phyloP scores from a whole-genome alignment of 805 yeast species.

The Ogataea nakhonphanomensis region DNA sequence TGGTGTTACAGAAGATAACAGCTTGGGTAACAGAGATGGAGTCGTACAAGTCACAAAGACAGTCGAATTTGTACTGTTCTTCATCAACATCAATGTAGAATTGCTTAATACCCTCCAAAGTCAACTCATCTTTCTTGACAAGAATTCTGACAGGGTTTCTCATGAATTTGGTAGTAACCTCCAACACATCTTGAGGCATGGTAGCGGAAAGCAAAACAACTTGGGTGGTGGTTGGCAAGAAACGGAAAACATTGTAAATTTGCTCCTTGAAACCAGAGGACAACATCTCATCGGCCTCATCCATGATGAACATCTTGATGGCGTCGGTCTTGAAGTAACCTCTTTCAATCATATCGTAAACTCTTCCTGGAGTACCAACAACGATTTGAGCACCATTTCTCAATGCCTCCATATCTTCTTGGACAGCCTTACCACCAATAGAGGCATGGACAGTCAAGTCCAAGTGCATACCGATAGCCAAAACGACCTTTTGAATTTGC shows the following conservation, averaged over 20 bases:
- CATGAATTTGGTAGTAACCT: constrained; percentile 88
- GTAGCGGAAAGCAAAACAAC: constrained; percentile 96
- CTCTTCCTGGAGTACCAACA: constrained; percentile 98
- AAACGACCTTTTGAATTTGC: constrained; percentile 87
- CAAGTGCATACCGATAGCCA: constrained; percentile 83
- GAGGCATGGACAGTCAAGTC: constrained; percentile 85
- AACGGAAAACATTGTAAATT: constrained; percentile 85
- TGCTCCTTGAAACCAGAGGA: constrained; percentile 94
- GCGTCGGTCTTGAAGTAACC: constrained; percentile 69
- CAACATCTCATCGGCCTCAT: constrained; percentile 95
- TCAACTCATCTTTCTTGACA: constrained; percentile 91
- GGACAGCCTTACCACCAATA: constrained; percentile 87
- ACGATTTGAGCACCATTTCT: constrained; percentile 82
- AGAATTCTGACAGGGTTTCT: constrained; percentile 90
- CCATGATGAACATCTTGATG: constrained; percentile 84
- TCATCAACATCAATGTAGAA: constrained; percentile 86
- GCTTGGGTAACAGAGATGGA: constrained; percentile 95
- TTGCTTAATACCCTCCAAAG: constrained; percentile 93
- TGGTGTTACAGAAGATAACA: constrained; percentile 96
- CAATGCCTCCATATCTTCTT: constrained; percentile 74
- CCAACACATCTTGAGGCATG: constrained; percentile 85
- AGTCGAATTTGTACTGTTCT: constrained; percentile 93
- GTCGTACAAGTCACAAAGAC: constrained; percentile 91
- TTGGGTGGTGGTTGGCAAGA: constrained; percentile 80
- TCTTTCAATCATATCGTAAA: constrained; percentile 84